Base-by-base conservation (phyloP, 805 yeast species). In the Saccharomycopsis sp. region DNA sequence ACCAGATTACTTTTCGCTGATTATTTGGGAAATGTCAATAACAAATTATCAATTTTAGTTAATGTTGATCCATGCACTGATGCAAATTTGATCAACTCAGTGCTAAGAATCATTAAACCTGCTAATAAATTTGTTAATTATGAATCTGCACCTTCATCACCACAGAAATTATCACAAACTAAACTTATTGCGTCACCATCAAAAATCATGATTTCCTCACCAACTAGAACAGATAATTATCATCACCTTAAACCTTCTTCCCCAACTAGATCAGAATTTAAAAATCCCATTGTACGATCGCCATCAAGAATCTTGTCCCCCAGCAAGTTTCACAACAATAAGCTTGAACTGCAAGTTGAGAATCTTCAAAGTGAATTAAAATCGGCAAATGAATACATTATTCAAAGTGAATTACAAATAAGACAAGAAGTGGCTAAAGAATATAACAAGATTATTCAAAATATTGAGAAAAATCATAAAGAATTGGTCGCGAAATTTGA, bases 1-100 rank as follows among this genome's bases (percentile, higher is more conserved):
- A 72, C 77, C 4, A 68, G 76, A 52, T 50, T 76, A 26, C 59
- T 76, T 3, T 62, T 75, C 38, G 61, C 72, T 23, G 78, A 74
- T 53, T 65, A 63, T 40, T 60, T 66, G 24, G 62, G 63, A 40
- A 45, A 48, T 7, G 53, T 53, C 20, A 57, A 58, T 20, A 43
- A 48, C 43, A 9, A 31, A n/a, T 57, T 70, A 4, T 55, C 59
- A 2, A 59, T 68, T 23, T 51, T 72, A 32, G 66, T 66, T 23
- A 65, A 63, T 7, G 47, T 69, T 14, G 74, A 71, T 55, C 65
- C 68, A 4, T 54, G 53, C 37, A 67, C 67, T 4, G 71, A 69
- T 41, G 61, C 59, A 40, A 61, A 61, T 11, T 50, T 63, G 3
- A 57, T 61, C 4, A 36, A 53, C 13, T 63, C 60, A 45, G 59